Evolutionary conservation across 169 alveolate genomes (phyloP), one percentile per base, ranked within the genome.

Genomic region (Eimeria acervulina): DNA sequence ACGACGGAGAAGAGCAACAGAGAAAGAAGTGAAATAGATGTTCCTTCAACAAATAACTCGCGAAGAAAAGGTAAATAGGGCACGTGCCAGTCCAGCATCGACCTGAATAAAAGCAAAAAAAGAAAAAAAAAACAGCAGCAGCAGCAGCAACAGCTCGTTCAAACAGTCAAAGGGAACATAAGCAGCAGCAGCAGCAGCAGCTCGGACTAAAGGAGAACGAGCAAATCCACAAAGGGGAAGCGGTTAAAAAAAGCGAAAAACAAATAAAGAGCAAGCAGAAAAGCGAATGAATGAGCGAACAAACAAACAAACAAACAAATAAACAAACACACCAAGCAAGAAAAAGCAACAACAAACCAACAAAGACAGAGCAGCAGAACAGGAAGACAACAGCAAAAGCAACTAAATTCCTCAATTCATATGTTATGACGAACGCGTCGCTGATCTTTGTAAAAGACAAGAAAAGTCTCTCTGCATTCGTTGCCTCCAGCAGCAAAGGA

Each of bases 81-180:
- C 70, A 81, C 40, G 23, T 81, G 90, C 90, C 90, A 81, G 23
- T 81, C 70, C 40, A 81, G 70, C 90, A 81, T 40, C 90, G 70
- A 1, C 44, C 90, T 81, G 70, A 19, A 59, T 10, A 70, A 33
- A 51, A 33, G 31, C 10, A 23, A 7, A 7, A 10, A 10, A 40
- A 15, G 17, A 5, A 8, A 33, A 7, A 7, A 7, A 10, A 10
- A 40, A 15, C 1, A 17, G 85, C 52, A 40, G 26, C 68, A 59
- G 68, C 19, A 59, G 68, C 68, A 21, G 68, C 28, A 21, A 19
- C 7, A 0, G 59, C 15, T 51, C 15, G 59, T 1, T 51, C 59
- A 17, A 51, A 51, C 21, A 17, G 0, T 10, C 59, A 1, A 47
- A 47, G 19, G 7, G 59, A 51, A 10, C 7, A 17, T 12, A 0